Evolutionary conservation across 108 stramenopile genomes (phyloP).

Genomic region (Fragilariopsis cylindrus): DNA sequence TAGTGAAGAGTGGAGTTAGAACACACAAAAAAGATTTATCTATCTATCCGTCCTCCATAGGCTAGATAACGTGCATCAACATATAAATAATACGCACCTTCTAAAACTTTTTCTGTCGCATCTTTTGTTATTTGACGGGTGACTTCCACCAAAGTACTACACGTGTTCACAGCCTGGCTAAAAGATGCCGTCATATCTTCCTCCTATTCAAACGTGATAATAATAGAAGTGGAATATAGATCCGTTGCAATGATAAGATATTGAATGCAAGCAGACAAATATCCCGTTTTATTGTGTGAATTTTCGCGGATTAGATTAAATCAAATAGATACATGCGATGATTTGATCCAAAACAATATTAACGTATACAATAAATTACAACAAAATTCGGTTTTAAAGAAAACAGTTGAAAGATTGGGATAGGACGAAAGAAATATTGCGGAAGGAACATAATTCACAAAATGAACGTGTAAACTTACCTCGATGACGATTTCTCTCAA

Average conservation of each 20-base stretch:
- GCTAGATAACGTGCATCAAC: too few species aligned
- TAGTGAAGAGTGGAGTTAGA: neutral
- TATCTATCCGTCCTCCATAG: too few species aligned
- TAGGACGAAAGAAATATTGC: too few species aligned
- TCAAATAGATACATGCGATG: neutral
- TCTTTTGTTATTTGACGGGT: constrained; percentile 61
- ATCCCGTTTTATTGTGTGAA: too few species aligned
- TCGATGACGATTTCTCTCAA: constrained; percentile 60
- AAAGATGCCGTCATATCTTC: constrained; percentile 73
- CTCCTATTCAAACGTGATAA: constrained; percentile 40
- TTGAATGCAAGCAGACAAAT: too few species aligned
- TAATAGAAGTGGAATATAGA: too few species aligned
- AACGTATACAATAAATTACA: neutral
- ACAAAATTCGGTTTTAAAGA: neutral
- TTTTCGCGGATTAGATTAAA: neutral
- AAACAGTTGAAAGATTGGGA: neutral
- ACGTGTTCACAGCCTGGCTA: constrained; percentile 63
- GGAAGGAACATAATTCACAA: neutral
- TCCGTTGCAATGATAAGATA: too few species aligned
- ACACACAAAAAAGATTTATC: too few species aligned
- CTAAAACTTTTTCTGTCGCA: constrained; percentile 58
- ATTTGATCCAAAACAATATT: too few species aligned
- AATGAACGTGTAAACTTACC: constrained; percentile 30
- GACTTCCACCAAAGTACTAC: constrained; percentile 60
- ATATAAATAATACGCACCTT: constrained; percentile 6